These are phyloP conservation scores for Populus nigra DNA, from an alignment of 345 rosid genomes.

Conservation along the genomic window DNA sequence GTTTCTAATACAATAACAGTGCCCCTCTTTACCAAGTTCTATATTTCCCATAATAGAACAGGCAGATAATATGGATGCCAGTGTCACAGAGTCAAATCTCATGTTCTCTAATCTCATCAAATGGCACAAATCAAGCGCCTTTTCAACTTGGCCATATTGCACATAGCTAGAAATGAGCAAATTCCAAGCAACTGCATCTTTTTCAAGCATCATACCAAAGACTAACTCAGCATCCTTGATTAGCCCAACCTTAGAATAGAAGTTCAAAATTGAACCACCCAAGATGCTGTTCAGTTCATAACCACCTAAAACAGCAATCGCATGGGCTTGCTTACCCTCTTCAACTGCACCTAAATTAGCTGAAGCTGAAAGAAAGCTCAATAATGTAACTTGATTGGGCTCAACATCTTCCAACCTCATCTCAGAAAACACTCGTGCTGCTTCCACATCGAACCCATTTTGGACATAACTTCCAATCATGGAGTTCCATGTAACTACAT, in stretches of 20 bases:
- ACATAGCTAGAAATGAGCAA: constrained; percentile 63
- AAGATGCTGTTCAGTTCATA: constrained; percentile 55
- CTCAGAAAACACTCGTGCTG: constrained; percentile 39
- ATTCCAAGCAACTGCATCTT: constrained; percentile 81
- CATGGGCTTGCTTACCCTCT: constrained; percentile 78
- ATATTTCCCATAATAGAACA: constrained; percentile 42
- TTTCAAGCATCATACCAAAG: constrained; percentile 46
- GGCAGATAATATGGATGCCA: constrained; percentile 54
- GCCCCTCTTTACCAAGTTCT: constrained; percentile 56
- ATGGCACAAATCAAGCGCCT: constrained; percentile 51
- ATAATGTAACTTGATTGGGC: constrained; percentile 56
- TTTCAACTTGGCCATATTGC: constrained; percentile 40
- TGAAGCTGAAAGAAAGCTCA: constrained; percentile 65
- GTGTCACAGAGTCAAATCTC: constrained; percentile 66
- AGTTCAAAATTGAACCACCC: constrained; percentile 67
- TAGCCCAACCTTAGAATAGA: constrained; percentile 67
- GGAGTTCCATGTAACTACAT: constrained; percentile 61
- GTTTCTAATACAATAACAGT: constrained; percentile 65
- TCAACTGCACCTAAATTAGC: constrained; percentile 58
- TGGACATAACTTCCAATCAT: constrained; percentile 58
- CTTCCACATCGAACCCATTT: constrained; percentile 58
- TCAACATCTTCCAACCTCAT: constrained; percentile 56
- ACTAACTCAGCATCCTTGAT: constrained; percentile 62
- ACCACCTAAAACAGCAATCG: constrained; percentile 51
- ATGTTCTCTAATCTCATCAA: constrained; percentile 49